Conservation (phyloP, 2,329 filamentous ascomycete genomes). For the Trichoderma atrobrunneum region DNA sequence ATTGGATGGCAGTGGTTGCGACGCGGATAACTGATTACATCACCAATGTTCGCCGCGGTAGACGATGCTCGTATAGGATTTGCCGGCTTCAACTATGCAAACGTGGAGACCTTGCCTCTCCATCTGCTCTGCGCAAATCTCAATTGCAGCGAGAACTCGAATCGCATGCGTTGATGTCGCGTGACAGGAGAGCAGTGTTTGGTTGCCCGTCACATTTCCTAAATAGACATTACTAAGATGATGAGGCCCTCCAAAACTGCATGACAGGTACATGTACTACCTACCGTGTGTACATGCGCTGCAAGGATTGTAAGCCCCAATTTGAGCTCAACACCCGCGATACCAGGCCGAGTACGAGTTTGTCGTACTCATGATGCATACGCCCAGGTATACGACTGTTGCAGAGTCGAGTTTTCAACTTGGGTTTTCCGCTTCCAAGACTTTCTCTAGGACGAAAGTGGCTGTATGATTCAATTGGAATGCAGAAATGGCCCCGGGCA, state of each 20-base stretch:
- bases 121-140: neutral
- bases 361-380: neutral
- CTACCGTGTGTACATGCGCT: neutral
- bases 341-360: neutral
- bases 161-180: neutral
- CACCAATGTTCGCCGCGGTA: neutral
- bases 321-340: neutral
- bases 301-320: constrained; percentile 12
- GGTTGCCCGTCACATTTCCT: neutral
- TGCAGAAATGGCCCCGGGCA: neutral
- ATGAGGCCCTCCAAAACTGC: neutral
- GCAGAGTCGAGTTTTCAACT: neutral
- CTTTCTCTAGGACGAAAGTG: neutral
- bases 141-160: neutral
- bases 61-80: neutral
- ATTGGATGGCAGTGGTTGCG: neutral
- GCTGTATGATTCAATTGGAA: neutral
- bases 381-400: neutral
- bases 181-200: neutral
- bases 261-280: neutral
- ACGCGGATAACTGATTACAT: neutral
- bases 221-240: neutral
- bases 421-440: neutral
- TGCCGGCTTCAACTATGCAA: neutral
- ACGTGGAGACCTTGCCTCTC: neutral